Evolutionary conservation across 2,329 filamentous ascomycete species (phyloP), one percentile per base, ranked within the genome.

Genomic region (Stromatinia cepivora): DNA sequence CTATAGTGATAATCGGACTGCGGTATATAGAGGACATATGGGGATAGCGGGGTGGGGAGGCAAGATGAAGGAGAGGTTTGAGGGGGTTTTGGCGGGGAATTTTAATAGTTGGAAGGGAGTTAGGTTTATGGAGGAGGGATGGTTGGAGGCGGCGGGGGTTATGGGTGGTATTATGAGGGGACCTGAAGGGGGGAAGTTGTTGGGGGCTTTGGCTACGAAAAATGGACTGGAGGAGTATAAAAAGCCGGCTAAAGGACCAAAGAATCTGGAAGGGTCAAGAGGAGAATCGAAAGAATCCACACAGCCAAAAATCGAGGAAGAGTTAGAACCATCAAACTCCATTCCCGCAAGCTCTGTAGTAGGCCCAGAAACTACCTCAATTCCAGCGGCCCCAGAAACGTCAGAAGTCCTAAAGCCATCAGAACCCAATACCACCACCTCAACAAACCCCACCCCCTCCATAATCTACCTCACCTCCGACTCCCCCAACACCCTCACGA

Each of bases 391-490:
- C 22, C 6, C 59, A 62, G 36, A 42, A 46, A 17, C 34, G 15
- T 28, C 48, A 20, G n/a, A 64, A 39, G 31, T 48, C 22, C 48
- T 31, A 4, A 11, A 64, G 25, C 28, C 31, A 36, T 42, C 58
- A n/a, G 36, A 39, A 20, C 28, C 66, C 9, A 81, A 79, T 1
- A 94, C 91, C 0, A 84, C 99, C 39, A 89, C 90, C 10, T 17
- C 56, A 22, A 46, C 67, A 17, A 81, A 80, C 36, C 36, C 36
- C 15, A 2, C 11, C 13, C 39, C 39, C 39, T 42, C 39, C 1
- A 84, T 97, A 9, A 87, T 99, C 69, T 99, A 99, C 78, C 87
- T 99, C 6, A 92, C 92, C 10, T 93, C 93, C 22, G 95, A 99
- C 79, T 96, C 93, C n/a, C 89, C 91, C 0, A 85, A 97, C 74